Percentiles rank a stretch among this genome's conserved stretches.
Evolutionary conservation across 2,329 filamentous ascomycete genomes (phyloP).

Genomic region (Exophiala phaeomuriformis): DNA sequence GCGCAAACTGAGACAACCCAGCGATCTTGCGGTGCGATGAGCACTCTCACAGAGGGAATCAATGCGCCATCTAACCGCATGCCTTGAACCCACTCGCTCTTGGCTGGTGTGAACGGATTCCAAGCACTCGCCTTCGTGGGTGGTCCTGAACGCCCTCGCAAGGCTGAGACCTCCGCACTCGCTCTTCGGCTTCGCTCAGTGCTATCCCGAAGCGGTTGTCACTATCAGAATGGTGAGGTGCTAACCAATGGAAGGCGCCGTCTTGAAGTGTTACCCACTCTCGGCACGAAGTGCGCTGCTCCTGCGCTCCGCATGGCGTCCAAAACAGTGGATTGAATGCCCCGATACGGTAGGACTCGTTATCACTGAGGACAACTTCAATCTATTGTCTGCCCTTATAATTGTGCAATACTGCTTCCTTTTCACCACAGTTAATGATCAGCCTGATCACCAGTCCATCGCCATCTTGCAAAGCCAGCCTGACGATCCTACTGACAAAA

Average conservation of each 20-base stretch:
- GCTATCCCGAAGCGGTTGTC: not conserved
- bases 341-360: not conserved
- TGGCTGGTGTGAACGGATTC: no score
- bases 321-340: not conserved
- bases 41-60: no score
- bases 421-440: no score
- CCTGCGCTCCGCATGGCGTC: not conserved
- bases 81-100: no score
- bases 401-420: not conserved
- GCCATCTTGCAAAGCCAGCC: not conserved
- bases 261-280: not conserved
- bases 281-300: conserved; percentile 1
- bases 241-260: not conserved
- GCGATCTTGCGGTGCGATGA: no score
- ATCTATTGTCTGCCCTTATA: not conserved
- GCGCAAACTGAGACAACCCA: no score
- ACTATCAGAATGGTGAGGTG: not conserved
- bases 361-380: not conserved
- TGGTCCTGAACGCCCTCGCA: not conserved
- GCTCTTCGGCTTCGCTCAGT: not conserved
- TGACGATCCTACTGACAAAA: not conserved
- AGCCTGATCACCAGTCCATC: not conserved
- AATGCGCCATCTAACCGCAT: no score
- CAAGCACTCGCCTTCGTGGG: no score
- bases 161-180: not conserved